phyloP scores from a whole-genome alignment of 2,329 filamentous ascomycete species.

The Cladophialophora bantiana region DNA sequence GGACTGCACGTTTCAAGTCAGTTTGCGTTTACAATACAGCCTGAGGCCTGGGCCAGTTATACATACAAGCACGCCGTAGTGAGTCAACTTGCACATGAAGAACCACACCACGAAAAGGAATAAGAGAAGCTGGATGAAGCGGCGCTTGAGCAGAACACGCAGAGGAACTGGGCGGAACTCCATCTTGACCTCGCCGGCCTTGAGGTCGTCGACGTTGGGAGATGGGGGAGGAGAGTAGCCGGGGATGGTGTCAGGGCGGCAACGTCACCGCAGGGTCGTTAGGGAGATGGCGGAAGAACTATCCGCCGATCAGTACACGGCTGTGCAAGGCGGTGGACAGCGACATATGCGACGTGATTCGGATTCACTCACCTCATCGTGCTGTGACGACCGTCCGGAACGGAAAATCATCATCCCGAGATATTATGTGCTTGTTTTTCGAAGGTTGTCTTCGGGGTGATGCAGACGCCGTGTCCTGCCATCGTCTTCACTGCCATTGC shows the following conservation, averaged over 20 bases:
- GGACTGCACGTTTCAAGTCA: constrained; percentile 8
- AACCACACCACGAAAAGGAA: constrained; percentile 16
- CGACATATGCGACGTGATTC: not conserved
- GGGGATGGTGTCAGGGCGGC: constrained; percentile 9
- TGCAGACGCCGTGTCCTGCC: not conserved
- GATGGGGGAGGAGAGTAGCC: constrained; percentile 11
- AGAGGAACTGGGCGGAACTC: constrained; percentile 15
- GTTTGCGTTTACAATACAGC: not conserved
- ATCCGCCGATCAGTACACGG: constrained; percentile 8
- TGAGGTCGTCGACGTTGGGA: constrained; percentile 10
- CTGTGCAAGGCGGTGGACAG: constrained; percentile 19
- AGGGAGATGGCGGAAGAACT: constrained; percentile 11
- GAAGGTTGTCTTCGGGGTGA: not conserved
- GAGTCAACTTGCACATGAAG: constrained; percentile 12
- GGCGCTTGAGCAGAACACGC: constrained; percentile 11
- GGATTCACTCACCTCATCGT: constrained; percentile 10
- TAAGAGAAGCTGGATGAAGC: constrained; percentile 12
- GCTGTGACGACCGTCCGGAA: not conserved
- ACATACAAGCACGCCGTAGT: constrained; percentile 20
- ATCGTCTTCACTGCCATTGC: not conserved
- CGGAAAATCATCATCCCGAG: constrained; percentile 12
- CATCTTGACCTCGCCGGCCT: constrained; percentile 22
- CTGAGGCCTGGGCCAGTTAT: not conserved
- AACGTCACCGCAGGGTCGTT: constrained; percentile 1
- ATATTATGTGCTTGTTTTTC: not conserved